These are phyloP conservation scores for Rhizopus arrhizus DNA, from an alignment of 371 early-diverging fungal genomes.

Conservation along the genomic window DNA sequence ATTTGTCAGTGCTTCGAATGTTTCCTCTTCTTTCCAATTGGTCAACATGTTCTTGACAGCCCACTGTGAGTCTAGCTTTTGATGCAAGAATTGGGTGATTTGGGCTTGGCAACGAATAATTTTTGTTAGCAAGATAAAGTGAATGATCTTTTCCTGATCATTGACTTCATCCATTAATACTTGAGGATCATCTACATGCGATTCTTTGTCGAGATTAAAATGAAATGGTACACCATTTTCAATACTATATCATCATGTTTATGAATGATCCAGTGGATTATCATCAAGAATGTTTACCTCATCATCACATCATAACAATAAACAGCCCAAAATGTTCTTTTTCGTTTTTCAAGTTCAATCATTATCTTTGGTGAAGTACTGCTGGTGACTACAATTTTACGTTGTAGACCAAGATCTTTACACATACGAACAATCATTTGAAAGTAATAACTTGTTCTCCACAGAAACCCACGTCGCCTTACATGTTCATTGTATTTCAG, in stretches of 20 bases:
- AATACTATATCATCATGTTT: constrained; percentile 11
- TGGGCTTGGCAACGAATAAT: constrained; percentile 23
- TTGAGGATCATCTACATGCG: constrained; percentile 20
- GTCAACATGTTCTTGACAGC: not conserved
- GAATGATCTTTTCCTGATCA: constrained; percentile 25
- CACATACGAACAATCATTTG: constrained; percentile 35
- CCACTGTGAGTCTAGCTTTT: constrained; percentile 8
- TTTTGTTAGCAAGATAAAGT: constrained; percentile 23
- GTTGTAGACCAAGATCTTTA: constrained; percentile 30
- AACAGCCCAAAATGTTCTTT: constrained; percentile 35
- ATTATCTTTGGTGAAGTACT: not conserved
- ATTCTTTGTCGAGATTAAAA: constrained; percentile 10
- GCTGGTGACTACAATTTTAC: constrained; percentile 2
- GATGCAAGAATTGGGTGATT: constrained; percentile 17
- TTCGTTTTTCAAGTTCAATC: constrained; percentile 27
- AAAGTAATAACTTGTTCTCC: constrained; percentile 31
- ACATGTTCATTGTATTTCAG: constrained; percentile 43
- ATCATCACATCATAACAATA: constrained; percentile 41
- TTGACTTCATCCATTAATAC: constrained; percentile 24
- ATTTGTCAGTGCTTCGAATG: constrained; percentile 4
- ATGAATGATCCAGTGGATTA: not conserved
- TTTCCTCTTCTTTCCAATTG: constrained; percentile 11
- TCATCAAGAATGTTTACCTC: constrained; percentile 18
- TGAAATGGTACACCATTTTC: constrained; percentile 28
- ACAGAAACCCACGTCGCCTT: constrained; percentile 35